Base-by-base conservation (phyloP, 176 grass and related monocot species). In the Rhipidocladum racemiflorum region DNA sequence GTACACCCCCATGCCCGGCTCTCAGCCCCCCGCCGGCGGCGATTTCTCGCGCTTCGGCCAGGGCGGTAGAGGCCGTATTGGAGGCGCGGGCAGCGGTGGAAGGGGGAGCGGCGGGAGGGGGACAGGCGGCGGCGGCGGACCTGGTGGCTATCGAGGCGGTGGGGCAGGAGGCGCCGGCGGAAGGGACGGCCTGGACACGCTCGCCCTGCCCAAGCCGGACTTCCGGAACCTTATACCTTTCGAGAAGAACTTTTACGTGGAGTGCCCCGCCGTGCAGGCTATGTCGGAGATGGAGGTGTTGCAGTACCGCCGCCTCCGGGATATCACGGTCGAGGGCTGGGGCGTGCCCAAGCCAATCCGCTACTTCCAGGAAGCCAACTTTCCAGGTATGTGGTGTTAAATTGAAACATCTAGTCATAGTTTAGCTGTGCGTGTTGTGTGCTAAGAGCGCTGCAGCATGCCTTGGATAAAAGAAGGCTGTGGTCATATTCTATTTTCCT, bases 161-260 rank as follows among this genome's bases (percentile, higher is more conserved):
- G 84, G 88, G 6, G 69, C 87, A 51, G 88, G 86, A 55, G 91
- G 87, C 2, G 40, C 82, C 8, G 89, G 90, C 56, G 81, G 86
- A 36, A 91, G 72, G 81, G 91, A 99, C 61, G 85, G 88, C 42
- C 83, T 99, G 30, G 85, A 99, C 61, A 83, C 74, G 44, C 59
- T 99, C 39, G 39, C 72, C 25, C 76, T 99, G 57, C 91, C 91
- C 3, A 99, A 88, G 56, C 91, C 92, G 57, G 87, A 99, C 78
- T 99, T 99, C 60, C 87, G 82, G 3, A 84, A 85, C 63, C 80
- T 99, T 23, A 91, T 87, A 69, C 96, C 96, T 21, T 99, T 99
- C 48, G 89, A 95, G 89, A 99, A 99, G 87, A 90, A 93, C 68
- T 99, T 99, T 48, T 99, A 99, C 50, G 75, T 99, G 35, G 96